Evolutionary conservation across 2,329 filamentous ascomycete genomes (phyloP).

Genomic region (Colletotrichum camelliae): DNA sequence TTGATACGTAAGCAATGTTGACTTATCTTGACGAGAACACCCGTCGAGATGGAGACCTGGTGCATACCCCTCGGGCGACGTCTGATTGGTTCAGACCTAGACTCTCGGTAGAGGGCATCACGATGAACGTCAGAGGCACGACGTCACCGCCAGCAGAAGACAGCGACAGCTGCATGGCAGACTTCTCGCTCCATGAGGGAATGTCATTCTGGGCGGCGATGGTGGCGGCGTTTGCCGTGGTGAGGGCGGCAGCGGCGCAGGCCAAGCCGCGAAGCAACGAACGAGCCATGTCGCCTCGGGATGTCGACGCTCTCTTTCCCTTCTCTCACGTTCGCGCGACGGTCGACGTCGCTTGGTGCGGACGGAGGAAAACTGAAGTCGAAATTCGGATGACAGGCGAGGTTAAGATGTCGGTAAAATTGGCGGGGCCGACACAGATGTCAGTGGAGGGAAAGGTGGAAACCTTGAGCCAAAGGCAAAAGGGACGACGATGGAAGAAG

Average conservation of each 20-base stretch:
- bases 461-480: neutral
- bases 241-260: slow-evolving; percentile 34
- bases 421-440: neutral
- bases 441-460: neutral
- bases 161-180: slow-evolving; percentile 47
- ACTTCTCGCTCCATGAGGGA: slow-evolving; percentile 43
- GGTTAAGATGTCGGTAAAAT: neutral
- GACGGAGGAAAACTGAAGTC: neutral
- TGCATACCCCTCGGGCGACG: slow-evolving; percentile 39
- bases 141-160: slow-evolving; percentile 27
- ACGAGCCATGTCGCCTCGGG: slow-evolving; percentile 33
- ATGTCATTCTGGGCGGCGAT: slow-evolving; percentile 36
- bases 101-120: slow-evolving; percentile 49
- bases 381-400: neutral
- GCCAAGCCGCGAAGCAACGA: slow-evolving; percentile 34
- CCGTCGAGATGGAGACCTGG: neutral
- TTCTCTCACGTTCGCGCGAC: slow-evolving; percentile 28
- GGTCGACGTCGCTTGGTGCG: slow-evolving; percentile 40
- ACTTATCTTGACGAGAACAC: neutral
- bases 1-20: neutral
- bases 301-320: neutral
- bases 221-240: slow-evolving; percentile 37
- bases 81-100: slow-evolving; percentile 48
- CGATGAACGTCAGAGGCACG: slow-evolving; percentile 39
- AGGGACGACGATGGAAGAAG: neutral